Percentiles rank a stretch among this genome's conserved stretches.
Evolutionary conservation across 106 monocot species (phyloP).

Genomic region (Platanthera guangdongensis): DNA sequence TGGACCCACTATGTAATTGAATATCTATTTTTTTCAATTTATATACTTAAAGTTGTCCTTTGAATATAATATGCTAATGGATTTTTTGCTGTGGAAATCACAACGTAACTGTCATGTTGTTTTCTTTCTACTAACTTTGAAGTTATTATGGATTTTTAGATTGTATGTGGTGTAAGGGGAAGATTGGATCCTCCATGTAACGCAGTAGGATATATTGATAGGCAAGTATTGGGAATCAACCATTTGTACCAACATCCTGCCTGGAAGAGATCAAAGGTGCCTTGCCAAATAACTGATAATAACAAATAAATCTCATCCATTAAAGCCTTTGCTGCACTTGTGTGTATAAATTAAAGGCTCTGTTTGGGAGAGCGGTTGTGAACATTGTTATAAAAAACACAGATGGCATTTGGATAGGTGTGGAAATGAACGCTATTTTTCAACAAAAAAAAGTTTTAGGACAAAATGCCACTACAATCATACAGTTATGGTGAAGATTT

Average conservation of each 20-base stretch:
- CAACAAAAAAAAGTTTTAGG: no score
- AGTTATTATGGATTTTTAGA: slow-evolving; percentile 26
- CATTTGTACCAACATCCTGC: slow-evolving; percentile 78
- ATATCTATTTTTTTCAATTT: neutral
- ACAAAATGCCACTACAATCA: no score
- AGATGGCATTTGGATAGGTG: no score
- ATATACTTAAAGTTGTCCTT: neutral
- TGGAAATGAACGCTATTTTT: no score
- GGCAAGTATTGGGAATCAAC: slow-evolving; percentile 69
- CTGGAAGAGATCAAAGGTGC: slow-evolving; percentile 75
- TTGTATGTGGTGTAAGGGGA: slow-evolving; percentile 65
- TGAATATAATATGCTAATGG: neutral
- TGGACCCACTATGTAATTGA: neutral
- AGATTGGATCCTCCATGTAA: slow-evolving; percentile 77
- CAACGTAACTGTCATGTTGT: neutral
- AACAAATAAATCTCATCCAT: neutral
- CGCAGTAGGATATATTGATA: slow-evolving; percentile 70
- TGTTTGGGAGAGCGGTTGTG: no score
- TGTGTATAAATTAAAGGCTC: neutral
- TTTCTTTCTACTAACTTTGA: neutral
- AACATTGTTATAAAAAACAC: no score
- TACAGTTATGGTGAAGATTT: no score
- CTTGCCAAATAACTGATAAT: neutral
- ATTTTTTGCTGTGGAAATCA: neutral
- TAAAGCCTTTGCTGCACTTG: neutral